Base-by-base conservation (phyloP, 768 basidiomycete species). In the Boletales sp. region DNA sequence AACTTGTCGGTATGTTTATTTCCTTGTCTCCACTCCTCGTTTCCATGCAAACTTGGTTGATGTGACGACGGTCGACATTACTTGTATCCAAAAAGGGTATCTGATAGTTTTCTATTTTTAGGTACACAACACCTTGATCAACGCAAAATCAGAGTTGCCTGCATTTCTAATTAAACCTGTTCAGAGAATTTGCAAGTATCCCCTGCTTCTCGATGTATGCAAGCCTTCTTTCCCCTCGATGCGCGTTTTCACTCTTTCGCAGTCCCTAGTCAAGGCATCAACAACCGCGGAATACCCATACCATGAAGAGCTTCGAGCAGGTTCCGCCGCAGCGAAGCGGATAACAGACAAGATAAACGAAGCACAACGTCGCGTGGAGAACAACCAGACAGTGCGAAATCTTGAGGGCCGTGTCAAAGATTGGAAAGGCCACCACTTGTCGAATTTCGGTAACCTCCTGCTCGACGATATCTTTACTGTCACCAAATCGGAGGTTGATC, bases 121-220 rank as follows among this genome's bases (percentile, higher is more conserved):
- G 90, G 79, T 82, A 53, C 75, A 89, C 63, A 87, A 88, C 72
- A 79, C 85, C 69, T 74, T 91, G 74, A 89, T 94, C 71, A 90
- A 92, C 59, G 86, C 86, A 61, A 89, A 89, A 67, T 86, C 88
- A 64, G 96, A 99, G 63, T 77, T 99, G 31, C 90, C 91, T 51
- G 93, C 92, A 9, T 95, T 98, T 72, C 82, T 98, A 53, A 98
- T 98, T 78, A 97, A 97, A 74, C 96, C 96, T 8, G 88, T 99
- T 43, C 96, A 99, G 69, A 84, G 96, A 54, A 87, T 98, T 58
- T 96, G 95, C 81, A 98, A 98, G 77, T 98, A 98, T 68, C 94
- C 94, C 21, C 77, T 99, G 13, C 80, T 98, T 19, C 83, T 99
- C 60, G 89, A 90, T 67, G 93, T 93, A 63, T 64, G 86, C 74